Conservation (phyloP, 2,329 filamentous ascomycete species). For the Aaosphaeria arxii region DNA sequence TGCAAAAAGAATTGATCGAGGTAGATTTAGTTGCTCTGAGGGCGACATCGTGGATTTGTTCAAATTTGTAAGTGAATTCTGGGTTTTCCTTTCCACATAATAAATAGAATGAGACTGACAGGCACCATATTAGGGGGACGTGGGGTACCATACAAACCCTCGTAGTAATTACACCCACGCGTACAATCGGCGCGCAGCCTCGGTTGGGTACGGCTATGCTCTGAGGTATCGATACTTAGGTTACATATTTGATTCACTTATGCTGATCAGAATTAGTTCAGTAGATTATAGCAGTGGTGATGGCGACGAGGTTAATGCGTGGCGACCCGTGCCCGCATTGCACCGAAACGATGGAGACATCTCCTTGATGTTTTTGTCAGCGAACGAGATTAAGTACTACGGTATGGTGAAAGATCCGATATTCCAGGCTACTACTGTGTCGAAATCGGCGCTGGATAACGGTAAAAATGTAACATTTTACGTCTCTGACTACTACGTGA, state of each 20-base stretch:
- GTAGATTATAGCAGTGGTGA: not conserved
- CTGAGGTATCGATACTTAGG: not conserved
- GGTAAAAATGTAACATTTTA: constrained; percentile 6
- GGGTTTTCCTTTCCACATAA: too few species aligned
- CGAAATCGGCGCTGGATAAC: not conserved
- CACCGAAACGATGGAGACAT: constrained; percentile 5
- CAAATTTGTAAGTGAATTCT: not conserved
- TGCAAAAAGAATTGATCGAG: not conserved
- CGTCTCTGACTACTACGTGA: constrained; percentile 4
- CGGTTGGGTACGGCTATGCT: constrained; percentile 3
- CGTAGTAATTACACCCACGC: constrained; percentile 2
- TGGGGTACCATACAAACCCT: too few species aligned
- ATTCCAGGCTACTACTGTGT: constrained; percentile 1
- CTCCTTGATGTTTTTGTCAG: constrained; percentile 6
- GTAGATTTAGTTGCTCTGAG: not conserved
- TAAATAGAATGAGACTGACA: too few species aligned
- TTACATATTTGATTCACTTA: not conserved
- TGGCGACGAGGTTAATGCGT: not conserved
- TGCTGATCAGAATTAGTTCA: not conserved
- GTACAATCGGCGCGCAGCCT: constrained; percentile 2
- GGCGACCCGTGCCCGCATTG: constrained; percentile 3
- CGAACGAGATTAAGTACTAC: constrained; percentile 5
- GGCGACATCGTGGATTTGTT: constrained; percentile 1
- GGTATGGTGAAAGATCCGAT: constrained; percentile 6
- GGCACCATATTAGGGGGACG: too few species aligned